A percentile compares a stretch with the other conserved stretches of the same genome.
phyloP scores from a whole-genome alignment of 1,284 basidiomycete species.

The Takashimella koratensis region DNA sequence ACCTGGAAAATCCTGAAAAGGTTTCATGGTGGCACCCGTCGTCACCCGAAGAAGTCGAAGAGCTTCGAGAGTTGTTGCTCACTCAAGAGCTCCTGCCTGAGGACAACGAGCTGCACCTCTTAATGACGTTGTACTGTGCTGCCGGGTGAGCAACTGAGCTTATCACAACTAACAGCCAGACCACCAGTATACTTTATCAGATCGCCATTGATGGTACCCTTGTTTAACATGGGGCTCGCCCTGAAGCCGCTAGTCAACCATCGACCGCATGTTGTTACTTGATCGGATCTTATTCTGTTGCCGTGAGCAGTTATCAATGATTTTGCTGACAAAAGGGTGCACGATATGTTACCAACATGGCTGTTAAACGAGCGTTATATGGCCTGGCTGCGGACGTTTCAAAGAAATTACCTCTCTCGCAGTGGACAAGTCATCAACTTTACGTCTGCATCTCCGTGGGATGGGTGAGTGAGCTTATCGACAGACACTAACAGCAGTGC shows the following conservation, averaged over 20 bases:
- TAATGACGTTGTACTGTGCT: constrained; percentile 14
- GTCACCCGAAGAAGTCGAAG: constrained; percentile 15
- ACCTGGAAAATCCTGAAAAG: constrained; percentile 11
- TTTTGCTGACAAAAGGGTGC: background rate
- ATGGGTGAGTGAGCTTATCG: no score
- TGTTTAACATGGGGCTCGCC: constrained; percentile 24
- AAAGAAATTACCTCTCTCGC: background rate
- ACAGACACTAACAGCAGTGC: background rate
- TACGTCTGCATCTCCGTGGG: background rate
- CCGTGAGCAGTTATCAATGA: no score
- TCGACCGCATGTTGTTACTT: background rate
- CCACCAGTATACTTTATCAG: background rate
- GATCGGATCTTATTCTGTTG: background rate
- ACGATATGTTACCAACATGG: background rate
- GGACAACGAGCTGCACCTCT: constrained; percentile 14
- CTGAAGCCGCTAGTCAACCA: constrained; percentile 6
- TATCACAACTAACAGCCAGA: no score
- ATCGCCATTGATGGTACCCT: background rate
- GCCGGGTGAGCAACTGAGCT: background rate
- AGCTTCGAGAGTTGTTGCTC: constrained; percentile 4
- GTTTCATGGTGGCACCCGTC: constrained; percentile 10
- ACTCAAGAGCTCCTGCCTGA: constrained; percentile 5
- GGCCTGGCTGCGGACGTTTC: background rate
- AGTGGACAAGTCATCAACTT: background rate
- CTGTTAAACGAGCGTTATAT: background rate